phyloP scores from a whole-genome alignment of 352 stramenopile species.

The Globisporangium parvum region DNA sequence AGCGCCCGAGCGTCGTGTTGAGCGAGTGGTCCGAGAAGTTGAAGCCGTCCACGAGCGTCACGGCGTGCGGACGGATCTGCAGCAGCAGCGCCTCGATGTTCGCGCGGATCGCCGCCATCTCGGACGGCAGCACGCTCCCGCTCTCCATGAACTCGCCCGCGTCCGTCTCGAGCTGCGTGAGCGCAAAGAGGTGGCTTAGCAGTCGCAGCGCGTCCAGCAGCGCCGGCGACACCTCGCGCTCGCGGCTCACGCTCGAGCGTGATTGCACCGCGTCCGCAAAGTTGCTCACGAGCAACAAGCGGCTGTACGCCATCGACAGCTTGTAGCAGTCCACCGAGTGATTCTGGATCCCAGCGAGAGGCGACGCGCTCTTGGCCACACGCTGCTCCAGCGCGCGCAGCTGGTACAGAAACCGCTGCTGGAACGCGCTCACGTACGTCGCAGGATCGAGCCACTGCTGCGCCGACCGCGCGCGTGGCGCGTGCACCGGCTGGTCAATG shows the following conservation, averaged over 20 bases:
- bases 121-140: constrained; percentile 30
- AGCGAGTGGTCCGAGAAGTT: constrained; percentile 71
- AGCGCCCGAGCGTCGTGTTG: constrained; percentile 71
- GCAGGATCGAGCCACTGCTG: constrained; percentile 30
- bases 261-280: constrained; percentile 32
- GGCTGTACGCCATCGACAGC: constrained; percentile 51
- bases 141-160: constrained; percentile 66
- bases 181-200: constrained; percentile 65
- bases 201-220: constrained; percentile 36
- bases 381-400: constrained; percentile 34
- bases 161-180: constrained; percentile 61
- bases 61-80: constrained; percentile 56
- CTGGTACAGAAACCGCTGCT: constrained; percentile 53
- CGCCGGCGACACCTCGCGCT: constrained; percentile 19
- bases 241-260: constrained; percentile 19
- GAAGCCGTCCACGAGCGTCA: constrained; percentile 70
- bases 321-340: constrained; percentile 60
- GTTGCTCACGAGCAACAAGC: constrained; percentile 39
- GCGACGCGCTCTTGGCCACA: constrained; percentile 19
- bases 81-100: constrained; percentile 45
- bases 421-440: constrained; percentile 33
- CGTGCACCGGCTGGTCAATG: constrained; percentile 29
- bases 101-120: constrained; percentile 42
- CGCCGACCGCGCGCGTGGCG: constrained; percentile 16
- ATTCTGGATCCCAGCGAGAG: constrained; percentile 44